phyloP scores from a whole-genome alignment of 208 protist species.

The Acanthamoeba divionensis region DNA sequence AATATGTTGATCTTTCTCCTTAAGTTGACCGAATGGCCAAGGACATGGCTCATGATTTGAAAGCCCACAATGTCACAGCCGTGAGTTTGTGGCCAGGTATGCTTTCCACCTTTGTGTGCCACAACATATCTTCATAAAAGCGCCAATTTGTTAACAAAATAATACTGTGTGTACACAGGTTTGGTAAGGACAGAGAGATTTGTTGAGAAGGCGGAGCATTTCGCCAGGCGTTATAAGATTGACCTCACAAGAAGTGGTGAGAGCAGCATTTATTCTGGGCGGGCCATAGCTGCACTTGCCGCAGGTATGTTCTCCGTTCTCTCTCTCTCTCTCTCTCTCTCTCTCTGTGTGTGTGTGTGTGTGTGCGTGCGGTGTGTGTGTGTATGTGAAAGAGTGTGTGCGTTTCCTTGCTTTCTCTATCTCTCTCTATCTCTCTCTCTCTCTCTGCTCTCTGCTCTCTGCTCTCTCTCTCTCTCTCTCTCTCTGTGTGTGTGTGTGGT shows the following conservation, averaged over 20 bases:
- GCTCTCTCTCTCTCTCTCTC: too few relatives aligned
- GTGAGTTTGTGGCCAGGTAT: neutral
- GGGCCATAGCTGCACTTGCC: neutral
- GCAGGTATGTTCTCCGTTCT: neutral
- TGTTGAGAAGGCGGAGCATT: neutral
- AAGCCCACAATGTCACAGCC: neutral
- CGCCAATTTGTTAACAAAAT: neutral
- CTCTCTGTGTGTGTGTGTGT: neutral
- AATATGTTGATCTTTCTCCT: too few relatives aligned
- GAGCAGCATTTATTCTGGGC: neutral
- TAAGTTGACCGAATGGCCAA: neutral
- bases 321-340: neutral
- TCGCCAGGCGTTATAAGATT: neutral
- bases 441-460: too few relatives aligned
- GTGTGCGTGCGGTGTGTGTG: too few relatives aligned
- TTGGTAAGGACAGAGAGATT: conserved; percentile 7
- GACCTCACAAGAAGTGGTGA: neutral
- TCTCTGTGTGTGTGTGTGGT: too few relatives aligned
- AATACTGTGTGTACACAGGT: neutral
- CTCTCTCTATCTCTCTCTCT: too few relatives aligned
- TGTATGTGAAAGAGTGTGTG: too few relatives aligned
- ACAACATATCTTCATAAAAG: neutral
- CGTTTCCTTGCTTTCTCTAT: too few relatives aligned
- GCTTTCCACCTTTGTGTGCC: neutral
- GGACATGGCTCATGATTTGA: conserved; percentile 14